These are phyloP conservation scores for Alternaria sp. DNA, from an alignment of 2,329 filamentous ascomycete species.

Conservation along the genomic window DNA sequence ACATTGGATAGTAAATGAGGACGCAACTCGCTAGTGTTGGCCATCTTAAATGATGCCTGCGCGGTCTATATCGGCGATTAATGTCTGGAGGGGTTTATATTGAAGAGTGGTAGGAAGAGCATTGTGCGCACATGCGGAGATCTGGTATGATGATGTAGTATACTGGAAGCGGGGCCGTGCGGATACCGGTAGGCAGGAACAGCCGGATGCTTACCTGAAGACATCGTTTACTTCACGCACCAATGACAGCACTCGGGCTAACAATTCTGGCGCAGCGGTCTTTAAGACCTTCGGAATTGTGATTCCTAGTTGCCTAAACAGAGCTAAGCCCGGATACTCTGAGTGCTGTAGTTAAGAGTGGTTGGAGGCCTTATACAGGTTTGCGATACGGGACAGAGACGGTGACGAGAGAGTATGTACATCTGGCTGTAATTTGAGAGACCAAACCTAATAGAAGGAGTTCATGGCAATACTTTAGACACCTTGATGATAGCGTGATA, in stretches of 20 bases:
- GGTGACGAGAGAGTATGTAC: neutral
- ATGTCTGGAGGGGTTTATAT: accelerated
- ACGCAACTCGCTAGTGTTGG: slow-evolving; percentile 11
- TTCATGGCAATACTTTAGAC: neutral
- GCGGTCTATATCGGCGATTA: too few species aligned
- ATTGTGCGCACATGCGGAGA: neutral
- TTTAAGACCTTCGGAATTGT: neutral
- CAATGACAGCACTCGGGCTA: neutral
- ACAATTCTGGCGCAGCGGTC: neutral
- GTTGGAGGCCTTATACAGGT: neutral
- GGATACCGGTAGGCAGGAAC: slow-evolving; percentile 10
- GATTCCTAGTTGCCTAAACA: neutral
- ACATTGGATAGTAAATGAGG: neutral
- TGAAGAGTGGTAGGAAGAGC: neutral
- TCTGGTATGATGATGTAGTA: slow-evolving; percentile 12
- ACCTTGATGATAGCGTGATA: neutral
- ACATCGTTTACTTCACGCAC: neutral
- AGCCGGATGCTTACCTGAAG: slow-evolving; percentile 16
- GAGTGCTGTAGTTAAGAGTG: too few species aligned
- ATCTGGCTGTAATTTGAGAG: neutral
- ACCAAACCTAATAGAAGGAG: neutral
- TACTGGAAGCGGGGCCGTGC: slow-evolving; percentile 10
- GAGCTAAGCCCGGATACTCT: neutral
- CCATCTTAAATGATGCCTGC: neutral
- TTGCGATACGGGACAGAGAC: neutral